Base-by-base conservation (phyloP, 345 rosid species). In the Noccaea caerulescens region DNA sequence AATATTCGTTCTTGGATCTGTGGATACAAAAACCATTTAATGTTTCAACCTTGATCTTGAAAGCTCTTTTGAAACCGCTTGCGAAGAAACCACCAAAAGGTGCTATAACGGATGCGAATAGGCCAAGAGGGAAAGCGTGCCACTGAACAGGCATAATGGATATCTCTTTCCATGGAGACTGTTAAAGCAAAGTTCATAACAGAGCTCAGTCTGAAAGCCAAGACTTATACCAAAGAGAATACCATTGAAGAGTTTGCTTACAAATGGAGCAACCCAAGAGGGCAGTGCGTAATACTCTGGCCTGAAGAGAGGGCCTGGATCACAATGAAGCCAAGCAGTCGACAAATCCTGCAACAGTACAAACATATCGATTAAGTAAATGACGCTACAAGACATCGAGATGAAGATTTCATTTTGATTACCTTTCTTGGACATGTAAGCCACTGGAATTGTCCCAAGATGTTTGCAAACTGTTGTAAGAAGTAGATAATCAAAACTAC, bases 51-150 rank as follows among this genome's bases (percentile, higher is more conserved):
- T 94, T 94, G 77, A 91, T 73, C 75, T 91, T 94, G 62, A 91
- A 93, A 76, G 99, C 99, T 82, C 99, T 86, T 64, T 94, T 94
- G 68, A 94, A 94, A 57, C 97, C 96, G 58, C 97, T 94, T 6
- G 99, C 99, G 5, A 94, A 94, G 80, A 94, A 91, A 43, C 99
- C 99, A 70, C 98, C 98, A 72, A 93, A 93, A 45, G 97, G 97
- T 44, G 98, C 98, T 75, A 93, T 93, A 43, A 91, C 85, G 5
- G 97, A 94, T 73, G 99, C 96, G 42, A 94, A 94, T 63, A 94
- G 72, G 61, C 97, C 92, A 11, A 94, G 88, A n/a, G 86, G 84
- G 52, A 93, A 64, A 55, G 94, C 99, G 68, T 93, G 97, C 96
- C 95, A 94, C 12, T 91, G 97, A 13, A 89, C 96, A 11, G 97